Evolutionary conservation across 352 stramenopile genomes (phyloP).

Genomic region (Phytopythium sindhum): DNA sequence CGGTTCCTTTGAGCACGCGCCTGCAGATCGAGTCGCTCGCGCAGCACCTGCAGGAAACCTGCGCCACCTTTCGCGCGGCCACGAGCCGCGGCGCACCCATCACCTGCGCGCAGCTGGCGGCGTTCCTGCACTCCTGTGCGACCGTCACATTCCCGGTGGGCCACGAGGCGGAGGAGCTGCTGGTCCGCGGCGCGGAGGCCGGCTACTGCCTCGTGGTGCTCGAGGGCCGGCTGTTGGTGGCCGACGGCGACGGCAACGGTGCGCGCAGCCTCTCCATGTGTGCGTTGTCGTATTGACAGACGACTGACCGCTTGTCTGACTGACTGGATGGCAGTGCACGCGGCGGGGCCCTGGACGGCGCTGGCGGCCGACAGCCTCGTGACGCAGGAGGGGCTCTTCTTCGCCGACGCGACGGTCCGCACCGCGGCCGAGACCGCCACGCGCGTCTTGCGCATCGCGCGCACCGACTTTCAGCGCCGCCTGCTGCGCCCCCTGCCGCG

Average conservation of each 20-base stretch:
- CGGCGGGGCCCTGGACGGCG: slow-evolving; percentile 29
- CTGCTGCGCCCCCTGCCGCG: slow-evolving; percentile 30
- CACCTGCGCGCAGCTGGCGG: slow-evolving; percentile 17
- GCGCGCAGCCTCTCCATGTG: neutral
- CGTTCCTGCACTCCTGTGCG: slow-evolving; percentile 25
- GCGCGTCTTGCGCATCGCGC: slow-evolving; percentile 30
- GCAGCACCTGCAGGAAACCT: slow-evolving; percentile 28
- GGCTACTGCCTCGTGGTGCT: slow-evolving; percentile 30
- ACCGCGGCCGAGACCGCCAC: slow-evolving; percentile 19
- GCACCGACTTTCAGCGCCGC: slow-evolving; percentile 42
- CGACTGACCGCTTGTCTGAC: neutral
- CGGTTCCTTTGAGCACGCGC: slow-evolving; percentile 10
- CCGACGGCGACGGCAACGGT: slow-evolving; percentile 21
- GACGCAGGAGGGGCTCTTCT: slow-evolving; percentile 35
- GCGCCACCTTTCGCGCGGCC: slow-evolving; percentile 28
- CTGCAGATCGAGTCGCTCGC: slow-evolving; percentile 22
- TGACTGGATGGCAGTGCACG: slow-evolving; percentile 9
- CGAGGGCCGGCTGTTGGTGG: slow-evolving; percentile 26
- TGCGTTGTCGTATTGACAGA: neutral
- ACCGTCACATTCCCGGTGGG: slow-evolving; percentile 24
- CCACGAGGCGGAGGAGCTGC: neutral
- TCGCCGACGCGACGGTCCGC: slow-evolving; percentile 32
- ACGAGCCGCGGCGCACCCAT: slow-evolving; percentile 24
- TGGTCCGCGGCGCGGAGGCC: neutral
- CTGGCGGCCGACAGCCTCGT: slow-evolving; percentile 39